Percentiles rank a stretch among this genome's conserved stretches.
phyloP scores from a whole-genome alignment of 176 grass and related monocot genomes.

The Oryza meridionalis region DNA sequence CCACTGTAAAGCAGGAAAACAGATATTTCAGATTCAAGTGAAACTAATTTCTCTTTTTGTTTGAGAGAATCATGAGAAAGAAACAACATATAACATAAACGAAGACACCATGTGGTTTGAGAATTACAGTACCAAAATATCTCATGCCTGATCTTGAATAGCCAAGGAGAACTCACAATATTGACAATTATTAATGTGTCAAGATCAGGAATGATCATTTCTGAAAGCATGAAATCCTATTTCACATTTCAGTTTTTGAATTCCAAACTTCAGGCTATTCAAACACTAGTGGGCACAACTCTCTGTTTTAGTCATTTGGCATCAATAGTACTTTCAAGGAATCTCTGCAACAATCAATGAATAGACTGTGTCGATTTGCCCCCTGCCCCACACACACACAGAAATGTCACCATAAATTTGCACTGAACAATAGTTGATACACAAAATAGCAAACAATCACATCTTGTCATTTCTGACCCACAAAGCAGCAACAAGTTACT shows the following conservation, averaged over 20 bases:
- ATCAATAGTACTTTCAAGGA: neutral
- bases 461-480: neutral
- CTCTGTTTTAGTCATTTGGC: neutral
- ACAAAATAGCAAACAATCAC: neutral
- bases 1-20: conserved; percentile 50
- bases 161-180: neutral
- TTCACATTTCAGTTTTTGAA: conserved; percentile 18
- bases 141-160: conserved; percentile 17
- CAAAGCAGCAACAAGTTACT: neutral
- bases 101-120: conserved; percentile 1
- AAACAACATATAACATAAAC: conserved; percentile 1
- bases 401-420: neutral
- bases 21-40: conserved; percentile 17
- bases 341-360: neutral
- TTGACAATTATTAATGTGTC: neutral
- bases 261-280: neutral
- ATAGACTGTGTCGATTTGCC: neutral
- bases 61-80: neutral
- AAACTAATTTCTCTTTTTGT: neutral
- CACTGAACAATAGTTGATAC: neutral
- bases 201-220: neutral
- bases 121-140: conserved; percentile 23
- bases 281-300: conserved; percentile 1
- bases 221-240: neutral
- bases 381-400: too few relatives aligned